These are phyloP conservation scores for Hypoxylon sp. DNA, from an alignment of 2,329 filamentous ascomycete species.

Conservation along the genomic window DNA sequence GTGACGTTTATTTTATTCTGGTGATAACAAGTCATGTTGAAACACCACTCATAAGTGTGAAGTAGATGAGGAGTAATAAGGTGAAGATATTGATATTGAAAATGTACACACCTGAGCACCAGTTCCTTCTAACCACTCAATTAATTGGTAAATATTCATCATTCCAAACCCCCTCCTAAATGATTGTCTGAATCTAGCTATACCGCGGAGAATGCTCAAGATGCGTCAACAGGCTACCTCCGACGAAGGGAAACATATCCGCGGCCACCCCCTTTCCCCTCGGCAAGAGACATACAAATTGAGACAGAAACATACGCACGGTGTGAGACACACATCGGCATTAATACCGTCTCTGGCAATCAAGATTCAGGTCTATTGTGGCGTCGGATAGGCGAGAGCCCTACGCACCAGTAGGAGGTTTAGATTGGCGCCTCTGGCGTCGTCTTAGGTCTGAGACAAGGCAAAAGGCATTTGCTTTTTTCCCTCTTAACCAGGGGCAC, in stretches of 20 bases:
- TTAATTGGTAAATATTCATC: background rate
- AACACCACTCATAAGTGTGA: background rate
- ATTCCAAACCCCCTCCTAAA: background rate
- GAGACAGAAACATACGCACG: too few species aligned
- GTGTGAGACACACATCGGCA: constrained; percentile 3
- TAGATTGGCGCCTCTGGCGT: constrained; percentile 5
- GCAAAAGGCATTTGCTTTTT: constrained; percentile 12
- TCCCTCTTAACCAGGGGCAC: background rate
- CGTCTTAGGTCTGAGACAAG: constrained; percentile 24
- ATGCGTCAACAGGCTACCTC: background rate
- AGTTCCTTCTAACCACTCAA: background rate
- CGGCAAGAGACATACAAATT: background rate
- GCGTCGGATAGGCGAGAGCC: background rate
- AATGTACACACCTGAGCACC: too few species aligned
- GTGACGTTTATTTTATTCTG: too few species aligned
- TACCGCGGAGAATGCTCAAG: background rate
- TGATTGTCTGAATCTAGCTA: background rate
- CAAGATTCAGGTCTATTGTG: background rate
- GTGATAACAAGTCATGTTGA: too few species aligned
- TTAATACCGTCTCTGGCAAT: background rate
- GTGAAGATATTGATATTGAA: too few species aligned
- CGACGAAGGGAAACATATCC: background rate
- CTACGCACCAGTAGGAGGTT: background rate
- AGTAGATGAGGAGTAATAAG: too few species aligned
- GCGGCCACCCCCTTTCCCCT: background rate